Conservation (phyloP, 2,329 filamentous ascomycete genomes). For the Furcasterigmium furcatum region DNA sequence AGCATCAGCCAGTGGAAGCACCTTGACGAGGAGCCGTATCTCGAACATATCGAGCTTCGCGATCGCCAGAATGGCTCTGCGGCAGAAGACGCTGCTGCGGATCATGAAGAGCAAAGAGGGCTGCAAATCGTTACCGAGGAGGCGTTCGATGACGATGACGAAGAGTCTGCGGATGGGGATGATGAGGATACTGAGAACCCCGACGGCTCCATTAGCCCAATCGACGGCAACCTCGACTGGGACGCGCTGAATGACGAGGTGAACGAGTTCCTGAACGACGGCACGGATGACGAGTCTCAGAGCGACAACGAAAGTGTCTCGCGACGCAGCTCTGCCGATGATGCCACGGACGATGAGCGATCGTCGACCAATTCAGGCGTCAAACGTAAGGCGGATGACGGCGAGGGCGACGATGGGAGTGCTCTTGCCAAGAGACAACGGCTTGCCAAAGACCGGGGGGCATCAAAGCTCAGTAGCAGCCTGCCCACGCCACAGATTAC, state of each 20-base stretch:
- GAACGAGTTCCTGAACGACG: slow-evolving; percentile 65
- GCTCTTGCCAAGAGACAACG: slow-evolving; percentile 49
- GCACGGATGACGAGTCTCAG: slow-evolving; percentile 35
- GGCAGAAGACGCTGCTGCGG: slow-evolving; percentile 8
- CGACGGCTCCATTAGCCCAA: slow-evolving; percentile 44
- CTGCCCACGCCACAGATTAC: slow-evolving; percentile 37
- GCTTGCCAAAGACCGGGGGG: slow-evolving; percentile 39
- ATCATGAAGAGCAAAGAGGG: slow-evolving; percentile 11
- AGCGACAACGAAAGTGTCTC: slow-evolving; percentile 21
- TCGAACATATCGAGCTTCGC: slow-evolving; percentile 71
- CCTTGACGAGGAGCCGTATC: slow-evolving; percentile 74
- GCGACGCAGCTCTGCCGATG: slow-evolving; percentile 10
- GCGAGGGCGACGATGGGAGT: slow-evolving; percentile 18
- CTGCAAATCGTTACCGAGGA: slow-evolving; percentile 19
- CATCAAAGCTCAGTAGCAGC: slow-evolving; percentile 41
- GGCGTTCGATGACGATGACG: slow-evolving; percentile 23
- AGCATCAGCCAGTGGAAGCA: slow-evolving; percentile 81
- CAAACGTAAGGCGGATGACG: slow-evolving; percentile 15
- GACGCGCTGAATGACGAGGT: slow-evolving; percentile 68
- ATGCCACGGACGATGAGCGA: slow-evolving; percentile 3
- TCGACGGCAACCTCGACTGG: slow-evolving; percentile 60
- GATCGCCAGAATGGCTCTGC: slow-evolving; percentile 45
- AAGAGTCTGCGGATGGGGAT: slow-evolving; percentile 29
- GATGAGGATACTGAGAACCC: slow-evolving; percentile 47
- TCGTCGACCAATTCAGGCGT: slow-evolving; percentile 4